phyloP scores from a whole-genome alignment of 345 rosid species.

The Lepidium africanum region DNA sequence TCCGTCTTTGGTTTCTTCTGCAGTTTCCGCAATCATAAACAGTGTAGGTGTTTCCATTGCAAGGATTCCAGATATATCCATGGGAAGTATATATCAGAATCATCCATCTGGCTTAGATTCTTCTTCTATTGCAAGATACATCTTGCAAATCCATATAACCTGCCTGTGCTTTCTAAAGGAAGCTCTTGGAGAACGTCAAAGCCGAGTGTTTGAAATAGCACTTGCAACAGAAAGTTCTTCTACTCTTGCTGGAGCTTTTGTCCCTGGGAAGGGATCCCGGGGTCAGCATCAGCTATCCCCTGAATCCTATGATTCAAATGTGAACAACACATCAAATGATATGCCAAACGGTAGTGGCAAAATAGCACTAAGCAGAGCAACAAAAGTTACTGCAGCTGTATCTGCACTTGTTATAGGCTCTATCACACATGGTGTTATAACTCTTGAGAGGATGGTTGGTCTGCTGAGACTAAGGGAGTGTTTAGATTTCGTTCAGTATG shows the following conservation, averaged over 20 bases:
- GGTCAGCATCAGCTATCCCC: constrained; percentile 70
- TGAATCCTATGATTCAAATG: constrained; percentile 59
- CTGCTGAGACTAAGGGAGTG: constrained; percentile 79
- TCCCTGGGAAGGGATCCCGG: constrained; percentile 79
- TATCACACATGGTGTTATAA: constrained; percentile 81
- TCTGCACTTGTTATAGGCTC: constrained; percentile 83
- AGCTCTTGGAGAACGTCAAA: constrained; percentile 96
- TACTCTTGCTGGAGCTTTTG: constrained; percentile 55
- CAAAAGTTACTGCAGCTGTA: constrained; percentile 68
- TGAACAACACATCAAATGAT: constrained; percentile 39
- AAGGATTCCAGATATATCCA: constrained; percentile 63
- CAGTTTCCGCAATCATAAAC: constrained; percentile 78
- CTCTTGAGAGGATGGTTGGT: constrained; percentile 88
- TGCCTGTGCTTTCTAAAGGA: constrained; percentile 83
- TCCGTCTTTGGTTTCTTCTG: constrained; percentile 87
- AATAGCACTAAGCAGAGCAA: constrained; percentile 37
- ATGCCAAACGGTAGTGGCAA: constrained; percentile 40
- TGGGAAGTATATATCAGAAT: constrained; percentile 40
- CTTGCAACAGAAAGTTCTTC: constrained; percentile 86
- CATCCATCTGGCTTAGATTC: constrained; percentile 41
- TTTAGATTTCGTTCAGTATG: constrained; percentile 77
- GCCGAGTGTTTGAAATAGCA: constrained; percentile 92
- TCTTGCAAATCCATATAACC: constrained; percentile 70
- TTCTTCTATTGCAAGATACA: constrained; percentile 51
- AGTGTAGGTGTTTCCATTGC: constrained; percentile 60